Conservation (phyloP, 345 rosid genomes). For the Luvunga scandens region DNA sequence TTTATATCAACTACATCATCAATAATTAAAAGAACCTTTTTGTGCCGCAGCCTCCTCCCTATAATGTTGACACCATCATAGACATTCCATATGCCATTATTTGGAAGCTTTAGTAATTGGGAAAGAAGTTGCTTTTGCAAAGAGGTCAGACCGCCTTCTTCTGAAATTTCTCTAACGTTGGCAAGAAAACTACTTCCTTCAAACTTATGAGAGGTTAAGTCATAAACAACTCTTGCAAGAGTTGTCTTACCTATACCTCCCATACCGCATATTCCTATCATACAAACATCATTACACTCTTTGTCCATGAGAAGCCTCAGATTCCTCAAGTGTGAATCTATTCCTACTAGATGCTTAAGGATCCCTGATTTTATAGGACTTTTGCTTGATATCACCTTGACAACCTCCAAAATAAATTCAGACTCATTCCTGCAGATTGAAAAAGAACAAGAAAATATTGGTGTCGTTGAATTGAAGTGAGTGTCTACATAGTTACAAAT, state of each 20-base stretch:
- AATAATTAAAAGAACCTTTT: no score
- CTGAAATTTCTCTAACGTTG: not conserved
- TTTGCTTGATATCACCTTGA: not conserved
- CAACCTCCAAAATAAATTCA: not conserved
- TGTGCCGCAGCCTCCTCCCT: no score
- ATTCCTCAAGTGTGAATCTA: not conserved
- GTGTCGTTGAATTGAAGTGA: no score
- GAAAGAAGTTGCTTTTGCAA: not conserved
- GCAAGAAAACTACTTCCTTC: not conserved
- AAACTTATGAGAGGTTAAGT: not conserved
- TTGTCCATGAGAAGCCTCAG: not conserved
- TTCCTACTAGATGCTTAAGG: not conserved
- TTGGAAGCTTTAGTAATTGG: not conserved
- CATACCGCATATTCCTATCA: not conserved
- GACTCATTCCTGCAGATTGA: not conserved
- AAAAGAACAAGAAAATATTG: not conserved
- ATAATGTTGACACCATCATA: no score
- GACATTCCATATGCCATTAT: no score
- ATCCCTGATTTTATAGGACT: not conserved
- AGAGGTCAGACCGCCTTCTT: not conserved
- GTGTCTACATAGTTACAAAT: no score
- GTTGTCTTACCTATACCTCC: not conserved
- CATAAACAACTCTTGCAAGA: not conserved
- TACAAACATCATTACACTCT: not conserved
- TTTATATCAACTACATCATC: not conserved